Base-by-base conservation (phyloP, 768 basidiomycete species). In the Rubroboletus pulcherrimus region DNA sequence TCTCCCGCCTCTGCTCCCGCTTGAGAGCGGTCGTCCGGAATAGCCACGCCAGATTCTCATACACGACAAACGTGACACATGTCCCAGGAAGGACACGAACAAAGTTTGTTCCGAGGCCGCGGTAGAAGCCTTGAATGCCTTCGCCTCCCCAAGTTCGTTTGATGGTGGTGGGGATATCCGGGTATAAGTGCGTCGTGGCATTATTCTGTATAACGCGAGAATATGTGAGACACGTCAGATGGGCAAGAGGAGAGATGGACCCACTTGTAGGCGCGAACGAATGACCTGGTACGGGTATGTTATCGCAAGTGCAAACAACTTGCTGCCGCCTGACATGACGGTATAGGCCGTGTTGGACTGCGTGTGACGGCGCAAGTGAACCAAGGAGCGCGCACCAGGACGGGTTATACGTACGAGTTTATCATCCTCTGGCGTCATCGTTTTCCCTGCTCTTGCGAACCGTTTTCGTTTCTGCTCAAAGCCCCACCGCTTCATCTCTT, bases 221-320 rank as follows among this genome's bases (percentile, higher is more conserved):
- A 39, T 4, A 10, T 17, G 21, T 57, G 33, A 61, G 57, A 47
- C 24, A 31, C 5, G 30, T 33, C 31, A 3, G 11, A 33, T 40
- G 24, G 14, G 31, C 21, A 33, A 54, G 43, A 39, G 37, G 39
- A 43, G 31, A 52, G 31, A 56, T 19, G 15, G 6, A 0, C 79
- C 34, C 54, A 93, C 95, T 73, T 98, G 96, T 68, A 98, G 82
- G 49, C 95, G 83, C 2, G 96, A 94, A 51, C 96, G 84, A 40
- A 99, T 79, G 42, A 99, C 97, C 74, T 99, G 97, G 71, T 98
- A 98, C 8, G 97, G 97, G 70, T 99, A 99, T 34, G 97, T 99
- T 21, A 85, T 61, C 6, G 82, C 73, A 40, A 98, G 82, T 0
- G 97, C 93, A 21, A 81, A 79, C 6, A 97, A 74, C 72, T 98